phyloP scores from a whole-genome alignment of 2,329 filamentous ascomycete species.

The Beauveria sp. region DNA sequence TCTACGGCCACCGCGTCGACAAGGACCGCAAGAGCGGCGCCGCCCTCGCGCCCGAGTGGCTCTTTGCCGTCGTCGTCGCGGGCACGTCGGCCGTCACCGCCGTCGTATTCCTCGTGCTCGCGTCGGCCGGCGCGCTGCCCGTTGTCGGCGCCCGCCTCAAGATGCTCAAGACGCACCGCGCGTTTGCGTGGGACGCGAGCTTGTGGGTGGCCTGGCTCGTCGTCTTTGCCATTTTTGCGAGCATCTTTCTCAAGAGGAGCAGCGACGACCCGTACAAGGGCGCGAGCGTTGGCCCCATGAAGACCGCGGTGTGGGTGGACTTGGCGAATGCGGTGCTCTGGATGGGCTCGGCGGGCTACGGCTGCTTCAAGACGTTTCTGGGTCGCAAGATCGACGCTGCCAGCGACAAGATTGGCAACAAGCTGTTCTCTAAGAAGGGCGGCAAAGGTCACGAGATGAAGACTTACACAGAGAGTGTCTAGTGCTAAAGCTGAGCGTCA shows the following conservation, averaged over 20 bases:
- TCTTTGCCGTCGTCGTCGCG: conserved; percentile 54
- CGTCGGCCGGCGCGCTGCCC: conserved; percentile 29
- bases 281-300: conserved; percentile 46
- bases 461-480: conserved; percentile 24
- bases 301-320: conserved; percentile 66
- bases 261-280: conserved; percentile 43
- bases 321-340: conserved; percentile 60
- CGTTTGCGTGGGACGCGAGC: conserved; percentile 36
- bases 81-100: conserved; percentile 46
- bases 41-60: conserved; percentile 50
- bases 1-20: conserved; percentile 59
- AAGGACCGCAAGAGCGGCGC: conserved; percentile 28
- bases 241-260: conserved; percentile 57
- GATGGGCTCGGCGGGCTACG: conserved; percentile 41
- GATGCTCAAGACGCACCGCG: conserved; percentile 32
- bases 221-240: conserved; percentile 65
- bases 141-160: conserved; percentile 25
- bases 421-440: conserved; percentile 30
- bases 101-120: conserved; percentile 31
- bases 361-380: conserved; percentile 31
- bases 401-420: conserved; percentile 30
- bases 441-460: conserved; percentile 5
- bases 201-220: conserved; percentile 51
- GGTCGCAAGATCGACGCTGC: conserved; percentile 32
- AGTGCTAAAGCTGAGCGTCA: neutral